Conservation (phyloP, 257 asterid species). For the Jacaranda copaia region DNA sequence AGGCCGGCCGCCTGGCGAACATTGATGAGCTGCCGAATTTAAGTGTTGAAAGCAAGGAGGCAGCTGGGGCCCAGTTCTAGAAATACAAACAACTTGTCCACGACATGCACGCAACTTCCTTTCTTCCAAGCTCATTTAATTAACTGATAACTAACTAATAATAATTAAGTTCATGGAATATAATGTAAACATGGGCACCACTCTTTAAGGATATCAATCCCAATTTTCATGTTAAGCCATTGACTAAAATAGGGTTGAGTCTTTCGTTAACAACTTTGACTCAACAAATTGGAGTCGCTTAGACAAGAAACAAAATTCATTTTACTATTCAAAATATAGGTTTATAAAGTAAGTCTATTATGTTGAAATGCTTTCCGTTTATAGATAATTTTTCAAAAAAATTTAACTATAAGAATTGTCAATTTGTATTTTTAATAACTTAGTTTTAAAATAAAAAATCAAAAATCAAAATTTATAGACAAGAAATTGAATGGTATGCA, state of each 20-base stretch:
- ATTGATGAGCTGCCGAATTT: background rate
- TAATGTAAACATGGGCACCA: slow-evolving; percentile 34
- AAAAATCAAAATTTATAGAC: background rate
- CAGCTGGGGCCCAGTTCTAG: slow-evolving; percentile 32
- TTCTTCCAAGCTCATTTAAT: background rate
- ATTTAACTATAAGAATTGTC: background rate
- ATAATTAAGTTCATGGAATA: background rate
- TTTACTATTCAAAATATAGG: no score
- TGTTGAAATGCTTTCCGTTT: background rate
- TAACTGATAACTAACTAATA: background rate
- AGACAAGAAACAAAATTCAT: no score
- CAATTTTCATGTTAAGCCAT: background rate
- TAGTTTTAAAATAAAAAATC: background rate
- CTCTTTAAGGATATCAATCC: slow-evolving; percentile 26
- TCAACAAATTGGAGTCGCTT: background rate
- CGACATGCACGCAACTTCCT: slow-evolving; percentile 12
- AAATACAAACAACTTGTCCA: slow-evolving; percentile 11
- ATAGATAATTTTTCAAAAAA: background rate
- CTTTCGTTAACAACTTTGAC: background rate
- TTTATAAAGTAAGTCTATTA: background rate
- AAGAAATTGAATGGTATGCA: background rate
- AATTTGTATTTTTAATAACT: background rate
- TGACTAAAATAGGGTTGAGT: background rate
- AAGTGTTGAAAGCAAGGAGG: slow-evolving; percentile 7
- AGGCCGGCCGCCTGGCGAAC: slow-evolving; percentile 28